Percentiles rank a stretch among this genome's conserved stretches.
Conservation (phyloP, 257 asterid species). For the Lantana camara region DNA sequence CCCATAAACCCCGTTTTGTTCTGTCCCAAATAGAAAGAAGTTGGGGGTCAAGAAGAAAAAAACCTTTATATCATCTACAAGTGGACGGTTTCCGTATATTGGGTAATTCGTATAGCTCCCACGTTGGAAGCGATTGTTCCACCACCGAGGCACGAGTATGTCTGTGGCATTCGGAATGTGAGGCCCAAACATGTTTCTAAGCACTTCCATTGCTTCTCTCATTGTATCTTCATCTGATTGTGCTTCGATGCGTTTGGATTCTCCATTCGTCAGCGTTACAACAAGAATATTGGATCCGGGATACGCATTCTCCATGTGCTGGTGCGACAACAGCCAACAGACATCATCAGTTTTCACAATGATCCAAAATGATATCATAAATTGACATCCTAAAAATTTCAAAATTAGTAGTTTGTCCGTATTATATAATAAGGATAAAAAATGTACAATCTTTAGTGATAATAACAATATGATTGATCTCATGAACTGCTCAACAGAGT, state of each 20-base stretch:
- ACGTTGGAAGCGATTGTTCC: constrained; percentile 88
- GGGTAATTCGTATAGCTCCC: constrained; percentile 96
- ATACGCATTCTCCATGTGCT: constrained; percentile 98
- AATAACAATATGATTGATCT: background rate
- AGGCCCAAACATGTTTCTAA: constrained; percentile 81
- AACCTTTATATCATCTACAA: constrained; percentile 72
- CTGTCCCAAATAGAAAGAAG: too few relatives aligned
- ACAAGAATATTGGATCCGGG: constrained; percentile 90
- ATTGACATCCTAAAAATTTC: background rate
- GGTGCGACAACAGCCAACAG: constrained; percentile 34
- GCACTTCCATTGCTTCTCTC: constrained; percentile 89
- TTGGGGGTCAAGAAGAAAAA: constrained; percentile 15
- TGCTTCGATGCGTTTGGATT: constrained; percentile 84
- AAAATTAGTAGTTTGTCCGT: constrained; percentile 13
- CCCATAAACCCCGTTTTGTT: too few relatives aligned
- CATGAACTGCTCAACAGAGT: background rate
- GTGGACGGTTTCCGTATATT: constrained; percentile 56
- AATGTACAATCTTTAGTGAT: background rate
- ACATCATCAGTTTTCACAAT: constrained; percentile 23
- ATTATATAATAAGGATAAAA: background rate
- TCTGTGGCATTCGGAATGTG: constrained; percentile 71
- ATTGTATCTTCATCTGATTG: constrained; percentile 77
- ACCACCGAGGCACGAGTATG: constrained; percentile 93
- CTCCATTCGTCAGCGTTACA: constrained; percentile 88
- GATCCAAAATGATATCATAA: constrained; percentile 1